Evolutionary conservation across 345 rosid species (phyloP).

Genomic region (rapeseed (Brassica napus)): DNA sequence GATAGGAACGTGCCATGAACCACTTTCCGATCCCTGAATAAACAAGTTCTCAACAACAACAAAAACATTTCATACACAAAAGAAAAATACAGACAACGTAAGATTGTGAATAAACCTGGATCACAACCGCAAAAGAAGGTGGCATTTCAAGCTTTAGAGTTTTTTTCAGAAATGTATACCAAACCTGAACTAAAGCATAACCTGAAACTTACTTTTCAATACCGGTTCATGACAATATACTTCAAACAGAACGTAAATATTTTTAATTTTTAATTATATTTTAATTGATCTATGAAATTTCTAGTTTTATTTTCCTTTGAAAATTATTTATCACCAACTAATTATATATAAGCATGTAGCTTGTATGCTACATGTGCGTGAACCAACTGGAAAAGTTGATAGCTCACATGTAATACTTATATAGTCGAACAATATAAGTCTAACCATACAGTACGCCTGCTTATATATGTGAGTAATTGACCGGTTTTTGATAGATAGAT

Average conservation of each 20-base stretch:
- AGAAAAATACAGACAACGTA: not conserved
- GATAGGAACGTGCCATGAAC: slow-evolving; percentile 85
- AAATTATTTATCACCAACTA: not conserved
- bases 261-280: too few species aligned
- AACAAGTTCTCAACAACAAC: not conserved
- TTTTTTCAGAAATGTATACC: slow-evolving; percentile 67
- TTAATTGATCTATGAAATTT: not conserved
- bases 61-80: not conserved
- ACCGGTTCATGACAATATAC: not conserved
- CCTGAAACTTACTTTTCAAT: not conserved
- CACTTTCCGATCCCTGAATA: slow-evolving; percentile 75
- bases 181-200: slow-evolving; percentile 49
- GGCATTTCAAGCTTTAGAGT: slow-evolving; percentile 67
- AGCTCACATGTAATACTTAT: not conserved
- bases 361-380: not conserved
- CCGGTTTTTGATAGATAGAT: too few species aligned
- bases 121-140: slow-evolving; percentile 53
- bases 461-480: too few species aligned
- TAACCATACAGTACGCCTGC: too few species aligned
- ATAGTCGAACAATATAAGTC: not conserved
- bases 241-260: not conserved
- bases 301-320: not conserved
- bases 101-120: slow-evolving; percentile 56
- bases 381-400: not conserved
- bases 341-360: not conserved